These are phyloP conservation scores for Boletus rubroflammeus DNA, from an alignment of 768 basidiomycete genomes.

Conservation along the genomic window DNA sequence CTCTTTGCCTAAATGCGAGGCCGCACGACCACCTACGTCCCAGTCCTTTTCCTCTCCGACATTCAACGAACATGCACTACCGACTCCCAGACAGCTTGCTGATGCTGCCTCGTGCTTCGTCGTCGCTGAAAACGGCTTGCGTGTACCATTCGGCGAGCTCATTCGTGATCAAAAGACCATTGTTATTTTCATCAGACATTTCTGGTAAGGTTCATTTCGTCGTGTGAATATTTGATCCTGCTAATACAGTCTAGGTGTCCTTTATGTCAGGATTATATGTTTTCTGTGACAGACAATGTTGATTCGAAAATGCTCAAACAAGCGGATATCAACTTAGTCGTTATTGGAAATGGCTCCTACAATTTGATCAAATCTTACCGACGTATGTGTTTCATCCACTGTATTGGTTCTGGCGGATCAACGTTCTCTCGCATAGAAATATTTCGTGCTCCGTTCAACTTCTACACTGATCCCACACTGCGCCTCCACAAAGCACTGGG, in stretches of 20 bases:
- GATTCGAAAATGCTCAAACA: constrained; percentile 44
- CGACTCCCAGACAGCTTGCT: constrained; percentile 53
- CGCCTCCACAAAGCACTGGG: constrained; percentile 71
- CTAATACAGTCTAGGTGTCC: constrained; percentile 53
- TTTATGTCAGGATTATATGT: constrained; percentile 84
- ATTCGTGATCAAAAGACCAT: constrained; percentile 58
- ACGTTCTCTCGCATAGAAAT: constrained; percentile 42
- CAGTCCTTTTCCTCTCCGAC: constrained; percentile 9
- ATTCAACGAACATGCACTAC: constrained; percentile 46
- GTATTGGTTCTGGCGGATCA: not conserved
- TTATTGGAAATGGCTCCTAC: constrained; percentile 77
- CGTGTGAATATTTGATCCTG: not conserved
- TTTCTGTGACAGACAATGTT: constrained; percentile 53
- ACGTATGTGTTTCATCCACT: constrained; percentile 36
- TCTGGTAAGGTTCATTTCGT: constrained; percentile 47
- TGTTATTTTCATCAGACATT: constrained; percentile 84
- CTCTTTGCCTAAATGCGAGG: constrained; percentile 3
- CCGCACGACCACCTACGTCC: constrained; percentile 16
- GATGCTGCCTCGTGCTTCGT: constrained; percentile 62
- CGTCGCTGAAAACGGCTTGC: constrained; percentile 62
- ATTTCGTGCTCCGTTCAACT: constrained; percentile 63
- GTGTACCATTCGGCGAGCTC: constrained; percentile 66
- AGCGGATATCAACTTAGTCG: constrained; percentile 56
- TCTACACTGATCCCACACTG: constrained; percentile 78
- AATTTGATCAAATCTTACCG: constrained; percentile 75